phyloP scores from a whole-genome alignment of 441 rosid genomes.

The Populus hybrid region DNA sequence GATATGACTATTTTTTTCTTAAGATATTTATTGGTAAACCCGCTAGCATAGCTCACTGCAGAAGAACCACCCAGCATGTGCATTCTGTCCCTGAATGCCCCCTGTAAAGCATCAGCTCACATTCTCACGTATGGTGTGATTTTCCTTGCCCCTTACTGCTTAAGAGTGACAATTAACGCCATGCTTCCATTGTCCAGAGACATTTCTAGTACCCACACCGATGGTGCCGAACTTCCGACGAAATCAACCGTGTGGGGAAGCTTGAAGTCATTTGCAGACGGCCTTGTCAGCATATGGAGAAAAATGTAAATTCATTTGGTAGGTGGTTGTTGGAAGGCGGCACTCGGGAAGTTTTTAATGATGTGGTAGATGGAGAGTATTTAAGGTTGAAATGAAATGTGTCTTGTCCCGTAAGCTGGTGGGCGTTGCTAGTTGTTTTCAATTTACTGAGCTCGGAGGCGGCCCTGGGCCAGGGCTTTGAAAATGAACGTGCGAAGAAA shows the following conservation, averaged over 20 bases:
- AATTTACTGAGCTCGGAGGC: background rate
- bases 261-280: conserved; percentile 42
- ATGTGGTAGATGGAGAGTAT: background rate
- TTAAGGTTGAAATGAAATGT: background rate
- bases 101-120: background rate
- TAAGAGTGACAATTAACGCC: background rate
- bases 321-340: background rate
- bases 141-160: background rate
- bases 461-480: background rate
- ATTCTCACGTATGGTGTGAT: background rate
- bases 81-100: background rate
- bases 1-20: no score
- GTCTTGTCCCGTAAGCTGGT: background rate
- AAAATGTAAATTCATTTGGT: conserved; percentile 21
- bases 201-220: background rate
- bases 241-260: conserved; percentile 38
- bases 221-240: conserved; percentile 20
- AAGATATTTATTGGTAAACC: background rate
- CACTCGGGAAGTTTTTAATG: background rate
- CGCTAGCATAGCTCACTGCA: background rate
- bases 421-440: background rate
- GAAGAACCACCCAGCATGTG: background rate
- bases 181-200: background rate
- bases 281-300: conserved; percentile 37
- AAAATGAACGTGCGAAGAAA: background rate